phyloP scores from a whole-genome alignment of 2,329 filamentous ascomycete species.

The Eutypella sp. region DNA sequence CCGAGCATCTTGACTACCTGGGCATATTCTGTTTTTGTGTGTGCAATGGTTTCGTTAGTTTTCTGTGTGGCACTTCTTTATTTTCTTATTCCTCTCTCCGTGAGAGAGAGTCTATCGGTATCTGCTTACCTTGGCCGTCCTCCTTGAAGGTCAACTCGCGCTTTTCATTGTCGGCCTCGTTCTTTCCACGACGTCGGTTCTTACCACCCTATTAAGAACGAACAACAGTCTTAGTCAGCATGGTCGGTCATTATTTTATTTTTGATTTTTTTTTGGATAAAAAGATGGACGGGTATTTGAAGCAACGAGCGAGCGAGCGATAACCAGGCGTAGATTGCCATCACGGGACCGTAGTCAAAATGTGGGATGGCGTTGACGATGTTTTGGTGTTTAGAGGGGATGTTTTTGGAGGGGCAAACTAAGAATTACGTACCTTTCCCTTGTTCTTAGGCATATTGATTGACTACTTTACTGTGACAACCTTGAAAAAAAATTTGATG shows the following conservation, averaged over 20 bases:
- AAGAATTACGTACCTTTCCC: slow-evolving; percentile 74
- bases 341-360: too few relatives aligned
- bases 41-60: slow-evolving; percentile 3
- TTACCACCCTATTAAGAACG: slow-evolving; percentile 73
- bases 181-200: slow-evolving; percentile 97
- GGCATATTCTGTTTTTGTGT: slow-evolving; percentile 40
- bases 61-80: not conserved
- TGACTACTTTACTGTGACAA: slow-evolving; percentile 15
- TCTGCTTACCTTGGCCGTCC: slow-evolving; percentile 71
- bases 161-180: slow-evolving; percentile 99
- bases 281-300: too few relatives aligned
- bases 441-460: slow-evolving; percentile 94
- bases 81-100: not conserved
- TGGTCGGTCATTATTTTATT: slow-evolving; percentile 3
- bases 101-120: not conserved
- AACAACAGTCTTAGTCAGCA: slow-evolving; percentile 25
- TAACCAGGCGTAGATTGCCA: too few relatives aligned
- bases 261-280: slow-evolving; percentile 1
- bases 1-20: slow-evolving; percentile 94
- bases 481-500: too few relatives aligned
- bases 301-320: too few relatives aligned
- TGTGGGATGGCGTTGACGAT: not conserved
- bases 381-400: slow-evolving; percentile 4
- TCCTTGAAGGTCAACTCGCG: slow-evolving; percentile 98
- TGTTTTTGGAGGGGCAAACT: slow-evolving; percentile 5